Base-by-base conservation (phyloP, 192 early-diverging fungal species). In the Gamsiella multidivaricata region DNA sequence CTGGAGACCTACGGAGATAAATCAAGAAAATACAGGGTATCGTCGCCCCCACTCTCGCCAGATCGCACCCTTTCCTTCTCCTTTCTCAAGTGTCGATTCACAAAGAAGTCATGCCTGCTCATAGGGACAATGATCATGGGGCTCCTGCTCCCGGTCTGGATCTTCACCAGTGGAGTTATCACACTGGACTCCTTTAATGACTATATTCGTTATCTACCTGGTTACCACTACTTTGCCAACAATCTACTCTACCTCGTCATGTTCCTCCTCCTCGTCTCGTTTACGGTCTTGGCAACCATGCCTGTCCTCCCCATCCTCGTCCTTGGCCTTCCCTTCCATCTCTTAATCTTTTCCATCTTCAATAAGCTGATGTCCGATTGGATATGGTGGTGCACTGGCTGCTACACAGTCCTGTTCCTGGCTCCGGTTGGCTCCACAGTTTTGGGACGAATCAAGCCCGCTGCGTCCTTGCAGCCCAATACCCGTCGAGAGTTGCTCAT, bases 311-410 rank as follows among this genome's bases (percentile, higher is more conserved):
- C 66, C 3, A 46, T 78, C 37, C 46, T 51, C 14, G 31, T 78
- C 6, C 46, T 78, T 9, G 74, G 65, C 22, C 41, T 78, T 12
- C 74, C 74, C 7, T 69, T 78, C 34, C 74, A 78, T 47, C 65
- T 78, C n/a, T 58, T 78, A 54, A 69, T 78, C 37, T 78, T 78
- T 64, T 68, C 65, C 33, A 78, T 78, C 34, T 78, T 78, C 53
- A 67, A 68, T 50, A 68, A 37, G 41, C 17, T 78, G 45, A 78
- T 78, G 74, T 23, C 11, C 33, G 60, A 63, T 7, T 78, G 74
- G 74, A 11, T 78, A 1, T 58, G 26, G 60, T 78, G 74, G 74
- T 69, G 65, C 25, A 18, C 62, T 37, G 65, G 73, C 12, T 67
- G 58, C 25, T 76, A 76, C 18, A 57, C 54, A 0, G 31, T 50